Percentiles rank a stretch among this genome's conserved stretches.
Evolutionary conservation across 495 filamentous ascomycete species (phyloP).

Genomic region (Lentithecium fluviatile): DNA sequence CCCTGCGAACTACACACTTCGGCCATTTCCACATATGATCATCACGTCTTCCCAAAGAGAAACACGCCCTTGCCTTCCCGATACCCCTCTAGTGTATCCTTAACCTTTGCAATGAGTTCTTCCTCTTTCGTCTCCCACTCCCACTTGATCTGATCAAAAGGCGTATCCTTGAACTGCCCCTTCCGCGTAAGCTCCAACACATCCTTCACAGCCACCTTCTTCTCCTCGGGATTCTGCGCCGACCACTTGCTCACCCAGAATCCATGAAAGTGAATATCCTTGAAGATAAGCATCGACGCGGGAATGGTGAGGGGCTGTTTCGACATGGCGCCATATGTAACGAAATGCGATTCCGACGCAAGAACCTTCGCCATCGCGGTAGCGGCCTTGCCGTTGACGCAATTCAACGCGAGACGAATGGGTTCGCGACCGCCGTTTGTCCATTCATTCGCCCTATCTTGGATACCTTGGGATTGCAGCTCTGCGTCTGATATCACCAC

Average conservation of each 20-base stretch:
- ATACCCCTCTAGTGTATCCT: slow-evolving; percentile 38
- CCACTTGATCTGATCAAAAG: slow-evolving; percentile 77
- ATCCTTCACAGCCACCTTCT: slow-evolving; percentile 75
- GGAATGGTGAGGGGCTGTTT: slow-evolving; percentile 77
- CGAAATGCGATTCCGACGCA: slow-evolving; percentile 63
- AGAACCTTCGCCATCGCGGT: slow-evolving; percentile 69
- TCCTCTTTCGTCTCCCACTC: slow-evolving; percentile 70
- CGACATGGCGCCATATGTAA: slow-evolving; percentile 95
- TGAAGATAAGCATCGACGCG: slow-evolving; percentile 82
- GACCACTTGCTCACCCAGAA: slow-evolving; percentile 95
- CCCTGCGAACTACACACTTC: neutral
- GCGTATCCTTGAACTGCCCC: slow-evolving; percentile 79
- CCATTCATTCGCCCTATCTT: slow-evolving; percentile 61
- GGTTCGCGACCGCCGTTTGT: slow-evolving; percentile 67
- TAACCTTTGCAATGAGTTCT: slow-evolving; percentile 32
- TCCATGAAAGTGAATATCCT: slow-evolving; percentile 78
- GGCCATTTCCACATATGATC: too few relatives aligned
- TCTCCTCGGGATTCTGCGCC: slow-evolving; percentile 69
- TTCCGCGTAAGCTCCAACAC: slow-evolving; percentile 69
- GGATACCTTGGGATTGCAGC: slow-evolving; percentile 65
- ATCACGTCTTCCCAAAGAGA: slow-evolving; percentile 61
- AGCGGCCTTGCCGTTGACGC: slow-evolving; percentile 87
- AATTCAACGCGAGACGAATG: slow-evolving; percentile 80
- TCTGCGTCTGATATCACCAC: slow-evolving; percentile 79
- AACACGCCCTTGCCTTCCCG: slow-evolving; percentile 82